A percentile compares a stretch with the other conserved stretches of the same genome.
Conservation (phyloP, 2,329 filamentous ascomycete genomes). For the Aspergillus japonicus region DNA sequence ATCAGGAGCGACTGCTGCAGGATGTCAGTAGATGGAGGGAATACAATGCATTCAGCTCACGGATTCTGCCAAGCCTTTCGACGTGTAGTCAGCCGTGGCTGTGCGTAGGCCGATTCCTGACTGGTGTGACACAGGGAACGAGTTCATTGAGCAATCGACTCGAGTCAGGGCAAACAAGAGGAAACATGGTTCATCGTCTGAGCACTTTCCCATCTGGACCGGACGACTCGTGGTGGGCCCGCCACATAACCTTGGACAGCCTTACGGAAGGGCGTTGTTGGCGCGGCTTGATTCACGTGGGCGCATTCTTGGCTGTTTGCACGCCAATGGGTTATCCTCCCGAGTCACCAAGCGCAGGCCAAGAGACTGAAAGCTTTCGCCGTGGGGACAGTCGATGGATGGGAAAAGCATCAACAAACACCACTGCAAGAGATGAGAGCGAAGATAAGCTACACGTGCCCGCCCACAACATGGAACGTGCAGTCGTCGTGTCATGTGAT, state of each 20-base stretch:
- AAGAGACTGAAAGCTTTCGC: background rate
- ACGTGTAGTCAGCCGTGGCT: too few species aligned
- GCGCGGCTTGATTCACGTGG: background rate
- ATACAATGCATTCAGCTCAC: too few species aligned
- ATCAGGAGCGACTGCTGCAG: too few species aligned
- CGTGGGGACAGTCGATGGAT: background rate
- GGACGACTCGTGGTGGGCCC: background rate
- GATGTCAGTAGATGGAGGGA: too few species aligned
- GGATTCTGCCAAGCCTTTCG: too few species aligned
- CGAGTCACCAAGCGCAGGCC: background rate
- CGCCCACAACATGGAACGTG: background rate
- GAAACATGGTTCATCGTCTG: background rate
- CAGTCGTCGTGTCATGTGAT: background rate
- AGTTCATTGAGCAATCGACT: too few species aligned
- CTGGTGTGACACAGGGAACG: background rate
- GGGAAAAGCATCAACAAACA: background rate
- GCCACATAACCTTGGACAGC: background rate
- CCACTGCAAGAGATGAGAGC: background rate
- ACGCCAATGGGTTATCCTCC: background rate
- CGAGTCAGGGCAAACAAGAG: background rate
- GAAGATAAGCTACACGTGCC: background rate
- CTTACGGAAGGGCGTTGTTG: background rate
- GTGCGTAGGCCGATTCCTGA: too few species aligned
- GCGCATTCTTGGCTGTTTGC: background rate
- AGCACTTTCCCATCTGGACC: background rate